phyloP scores from a whole-genome alignment of 1,139 yeast species.

The Saccharomycopsis hybrid region DNA sequence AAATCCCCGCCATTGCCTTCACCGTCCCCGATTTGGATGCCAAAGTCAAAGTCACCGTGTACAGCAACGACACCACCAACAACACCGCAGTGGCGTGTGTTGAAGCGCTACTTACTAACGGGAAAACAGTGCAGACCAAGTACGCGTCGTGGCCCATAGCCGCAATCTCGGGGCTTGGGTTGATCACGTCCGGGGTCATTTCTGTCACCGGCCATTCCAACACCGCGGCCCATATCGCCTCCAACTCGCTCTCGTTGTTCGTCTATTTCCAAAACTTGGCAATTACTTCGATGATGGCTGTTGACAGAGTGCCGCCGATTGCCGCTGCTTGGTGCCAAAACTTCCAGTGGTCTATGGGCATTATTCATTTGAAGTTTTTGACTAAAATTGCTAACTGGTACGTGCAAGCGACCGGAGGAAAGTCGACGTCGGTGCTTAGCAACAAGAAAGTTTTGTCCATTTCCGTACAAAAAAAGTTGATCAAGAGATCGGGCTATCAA shows the following conservation, averaged over 20 bases:
- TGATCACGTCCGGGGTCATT: conserved; percentile 78
- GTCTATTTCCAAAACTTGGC: conserved; percentile 93
- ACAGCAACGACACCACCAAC: conserved; percentile 35
- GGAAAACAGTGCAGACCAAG: conserved; percentile 89
- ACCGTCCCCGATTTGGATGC: conserved; percentile 95
- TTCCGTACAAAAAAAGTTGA: conserved; percentile 54
- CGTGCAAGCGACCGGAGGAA: conserved; percentile 73
- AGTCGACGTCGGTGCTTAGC: conserved; percentile 54
- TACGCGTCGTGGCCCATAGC: conserved; percentile 98
- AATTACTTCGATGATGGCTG: conserved; percentile 94
- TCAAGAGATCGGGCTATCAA: conserved; percentile 21
- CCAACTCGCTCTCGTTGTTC: conserved; percentile 87
- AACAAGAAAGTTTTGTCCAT: conserved; percentile 63
- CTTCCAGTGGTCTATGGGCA: conserved; percentile 87
- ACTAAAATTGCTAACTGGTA: conserved; percentile 77
- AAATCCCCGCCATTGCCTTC: conserved; percentile 78
- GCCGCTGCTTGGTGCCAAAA: conserved; percentile 99
- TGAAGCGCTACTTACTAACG: conserved; percentile 79
- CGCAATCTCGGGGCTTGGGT: conserved; percentile 81
- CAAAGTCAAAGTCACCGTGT: conserved; percentile 68
- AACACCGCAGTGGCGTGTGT: conserved; percentile 75
- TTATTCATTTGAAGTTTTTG: conserved; percentile 62
- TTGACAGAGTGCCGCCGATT: conserved; percentile 85
- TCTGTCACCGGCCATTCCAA: conserved; percentile 85
- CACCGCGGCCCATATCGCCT: conserved; percentile 95